Conservation (phyloP, 2,329 filamentous ascomycete species). For the Alternaria sp. region DNA sequence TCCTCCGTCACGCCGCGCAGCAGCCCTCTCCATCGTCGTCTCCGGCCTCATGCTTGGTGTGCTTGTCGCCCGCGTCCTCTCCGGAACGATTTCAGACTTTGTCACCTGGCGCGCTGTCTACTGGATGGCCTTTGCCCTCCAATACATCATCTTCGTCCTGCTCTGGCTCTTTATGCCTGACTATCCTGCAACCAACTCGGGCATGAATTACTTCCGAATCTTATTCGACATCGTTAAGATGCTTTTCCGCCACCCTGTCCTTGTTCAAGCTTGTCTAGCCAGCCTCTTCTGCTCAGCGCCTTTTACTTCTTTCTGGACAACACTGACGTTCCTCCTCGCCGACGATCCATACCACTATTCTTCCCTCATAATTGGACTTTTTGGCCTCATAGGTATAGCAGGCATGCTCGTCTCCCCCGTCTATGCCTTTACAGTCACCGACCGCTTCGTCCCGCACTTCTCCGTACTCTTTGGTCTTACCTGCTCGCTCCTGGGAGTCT, state of each 20-base stretch:
- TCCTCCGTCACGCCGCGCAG: constrained; percentile 71
- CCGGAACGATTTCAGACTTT: constrained; percentile 77
- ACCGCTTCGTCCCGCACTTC: constrained; percentile 73
- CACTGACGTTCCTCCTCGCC: constrained; percentile 79
- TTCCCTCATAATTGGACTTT: constrained; percentile 75
- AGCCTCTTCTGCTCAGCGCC: constrained; percentile 68
- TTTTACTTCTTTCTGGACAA: constrained; percentile 77
- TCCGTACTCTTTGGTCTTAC: constrained; percentile 69
- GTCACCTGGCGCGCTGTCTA: constrained; percentile 80
- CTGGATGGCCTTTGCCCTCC: constrained; percentile 77
- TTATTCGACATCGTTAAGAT: constrained; percentile 71
- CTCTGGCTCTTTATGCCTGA: constrained; percentile 81
- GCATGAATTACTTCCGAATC: constrained; percentile 70
- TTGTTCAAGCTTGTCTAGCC: constrained; percentile 74
- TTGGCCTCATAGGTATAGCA: constrained; percentile 77
- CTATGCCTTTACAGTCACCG: constrained; percentile 74
- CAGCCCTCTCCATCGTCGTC: constrained; percentile 75
- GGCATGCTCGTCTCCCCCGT: constrained; percentile 73
- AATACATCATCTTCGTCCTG: constrained; percentile 70
- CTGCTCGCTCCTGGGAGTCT: constrained; percentile 67
- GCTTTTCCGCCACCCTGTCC: constrained; percentile 69
- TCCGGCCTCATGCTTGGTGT: constrained; percentile 79
- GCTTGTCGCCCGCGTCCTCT: constrained; percentile 76
- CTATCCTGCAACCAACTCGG: constrained; percentile 78
- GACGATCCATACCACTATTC: constrained; percentile 73